Percentiles rank a stretch among this genome's conserved stretches.
phyloP scores from a whole-genome alignment of 805 yeast genomes.

The Millerozyma miso region DNA sequence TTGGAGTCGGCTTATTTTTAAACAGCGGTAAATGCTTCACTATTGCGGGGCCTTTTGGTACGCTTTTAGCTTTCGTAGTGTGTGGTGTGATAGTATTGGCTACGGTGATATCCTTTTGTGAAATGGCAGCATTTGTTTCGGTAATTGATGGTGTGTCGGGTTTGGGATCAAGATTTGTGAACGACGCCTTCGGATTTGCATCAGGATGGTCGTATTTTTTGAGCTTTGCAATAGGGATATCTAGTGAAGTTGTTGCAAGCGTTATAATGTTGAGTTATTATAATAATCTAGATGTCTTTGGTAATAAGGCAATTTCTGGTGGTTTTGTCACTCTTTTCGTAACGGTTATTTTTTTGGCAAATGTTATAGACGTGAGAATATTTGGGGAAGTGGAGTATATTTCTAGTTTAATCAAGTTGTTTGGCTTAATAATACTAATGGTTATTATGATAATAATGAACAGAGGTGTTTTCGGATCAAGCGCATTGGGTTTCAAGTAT shows the following conservation, averaged over 20 bases:
- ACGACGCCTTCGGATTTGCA: slow-evolving; percentile 73
- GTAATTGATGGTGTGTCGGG: slow-evolving; percentile 79
- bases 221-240: slow-evolving; percentile 66
- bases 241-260: slow-evolving; percentile 79
- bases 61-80: slow-evolving; percentile 59
- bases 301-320: slow-evolving; percentile 36
- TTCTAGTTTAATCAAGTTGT: slow-evolving; percentile 54
- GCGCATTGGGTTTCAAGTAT: slow-evolving; percentile 58
- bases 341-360: slow-evolving; percentile 44
- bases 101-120: slow-evolving; percentile 73
- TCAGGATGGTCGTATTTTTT: slow-evolving; percentile 73
- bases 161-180: slow-evolving; percentile 68
- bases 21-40: slow-evolving; percentile 70
- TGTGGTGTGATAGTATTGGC: slow-evolving; percentile 64
- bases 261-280: slow-evolving; percentile 72
- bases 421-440: slow-evolving; percentile 49
- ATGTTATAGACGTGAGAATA: slow-evolving; percentile 63
- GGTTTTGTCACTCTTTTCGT: slow-evolving; percentile 67
- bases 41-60: slow-evolving; percentile 75
- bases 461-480: slow-evolving; percentile 48
- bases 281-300: slow-evolving; percentile 48
- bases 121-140: slow-evolving; percentile 75
- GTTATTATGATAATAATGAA: slow-evolving; percentile 64
- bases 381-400: slow-evolving; percentile 73
- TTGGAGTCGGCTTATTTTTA: slow-evolving; percentile 71